A percentile compares a stretch with the other conserved stretches of the same genome.
Evolutionary conservation across 2,329 filamentous ascomycete species (phyloP).

Genomic region (Fusarium fujikuroi): DNA sequence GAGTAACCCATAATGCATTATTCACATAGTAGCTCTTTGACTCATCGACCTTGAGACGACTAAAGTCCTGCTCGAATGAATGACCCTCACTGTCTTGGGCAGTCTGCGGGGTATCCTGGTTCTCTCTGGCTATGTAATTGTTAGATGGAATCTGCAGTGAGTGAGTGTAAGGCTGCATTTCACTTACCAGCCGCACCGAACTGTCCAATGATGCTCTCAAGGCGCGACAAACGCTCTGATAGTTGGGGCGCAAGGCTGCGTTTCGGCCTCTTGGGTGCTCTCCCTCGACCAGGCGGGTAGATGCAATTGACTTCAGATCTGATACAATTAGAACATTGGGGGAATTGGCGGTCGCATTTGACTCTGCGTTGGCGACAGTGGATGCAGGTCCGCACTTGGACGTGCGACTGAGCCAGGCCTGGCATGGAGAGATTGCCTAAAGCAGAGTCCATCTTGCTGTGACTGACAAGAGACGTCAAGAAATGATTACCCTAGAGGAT

Average conservation of each 20-base stretch:
- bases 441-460: neutral
- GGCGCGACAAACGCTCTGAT: neutral
- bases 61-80: neutral
- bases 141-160: fast-evolving
- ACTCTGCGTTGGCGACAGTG: neutral
- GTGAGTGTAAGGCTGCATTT: neutral
- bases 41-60: neutral
- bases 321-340: neutral
- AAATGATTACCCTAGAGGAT: neutral
- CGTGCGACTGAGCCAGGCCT: neutral
- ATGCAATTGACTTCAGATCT: neutral
- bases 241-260: neutral
- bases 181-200: neutral
- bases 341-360: neutral
- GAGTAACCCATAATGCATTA: neutral
- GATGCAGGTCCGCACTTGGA: neutral
- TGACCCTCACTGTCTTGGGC: neutral
- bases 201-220: neutral
- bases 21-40: neutral
- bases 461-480: neutral
- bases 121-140: neutral
- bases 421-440: neutral
- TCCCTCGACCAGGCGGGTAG: neutral
- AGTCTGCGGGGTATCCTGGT: neutral
- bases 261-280: neutral